Conservation (phyloP, 371 early-diverging fungal species). For the Chytridiales sp. region DNA sequence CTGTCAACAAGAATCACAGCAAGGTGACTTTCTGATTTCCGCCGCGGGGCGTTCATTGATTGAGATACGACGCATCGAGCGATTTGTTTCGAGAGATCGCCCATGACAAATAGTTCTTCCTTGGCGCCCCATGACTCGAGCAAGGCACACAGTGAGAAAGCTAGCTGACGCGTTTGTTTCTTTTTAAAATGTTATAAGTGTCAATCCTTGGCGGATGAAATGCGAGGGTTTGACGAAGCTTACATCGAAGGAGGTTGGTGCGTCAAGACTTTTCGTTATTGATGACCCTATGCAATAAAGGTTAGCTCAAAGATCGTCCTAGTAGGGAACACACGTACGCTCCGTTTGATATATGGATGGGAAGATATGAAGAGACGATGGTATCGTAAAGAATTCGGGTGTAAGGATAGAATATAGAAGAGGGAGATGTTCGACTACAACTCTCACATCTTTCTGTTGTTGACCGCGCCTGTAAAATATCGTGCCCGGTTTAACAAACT, state of each 20-base stretch:
- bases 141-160: slow-evolving; percentile 17
- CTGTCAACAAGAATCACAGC: slow-evolving; percentile 33
- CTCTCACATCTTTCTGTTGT: slow-evolving; percentile 18
- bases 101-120: slow-evolving; percentile 39
- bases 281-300: not conserved
- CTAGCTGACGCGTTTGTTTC: slow-evolving; percentile 24
- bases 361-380: slow-evolving; percentile 20
- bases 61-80: slow-evolving; percentile 30
- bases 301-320: not conserved
- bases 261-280: slow-evolving; percentile 11
- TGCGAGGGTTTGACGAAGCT: not conserved
- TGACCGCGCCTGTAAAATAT: too few species aligned
- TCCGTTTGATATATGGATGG: slow-evolving; percentile 15
- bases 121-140: slow-evolving; percentile 20
- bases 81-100: slow-evolving; percentile 26
- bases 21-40: slow-evolving; percentile 12
- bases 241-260: slow-evolving; percentile 26
- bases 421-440: slow-evolving; percentile 21
- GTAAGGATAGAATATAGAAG: slow-evolving; percentile 17
- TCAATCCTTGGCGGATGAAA: not conserved
- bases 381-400: slow-evolving; percentile 28
- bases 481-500: too few species aligned
- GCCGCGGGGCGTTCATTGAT: slow-evolving; percentile 22
- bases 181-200: slow-evolving; percentile 10
- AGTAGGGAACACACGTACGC: not conserved